Conservation (phyloP, 2,329 filamentous ascomycete species). For the Nigrospora oryzae region DNA sequence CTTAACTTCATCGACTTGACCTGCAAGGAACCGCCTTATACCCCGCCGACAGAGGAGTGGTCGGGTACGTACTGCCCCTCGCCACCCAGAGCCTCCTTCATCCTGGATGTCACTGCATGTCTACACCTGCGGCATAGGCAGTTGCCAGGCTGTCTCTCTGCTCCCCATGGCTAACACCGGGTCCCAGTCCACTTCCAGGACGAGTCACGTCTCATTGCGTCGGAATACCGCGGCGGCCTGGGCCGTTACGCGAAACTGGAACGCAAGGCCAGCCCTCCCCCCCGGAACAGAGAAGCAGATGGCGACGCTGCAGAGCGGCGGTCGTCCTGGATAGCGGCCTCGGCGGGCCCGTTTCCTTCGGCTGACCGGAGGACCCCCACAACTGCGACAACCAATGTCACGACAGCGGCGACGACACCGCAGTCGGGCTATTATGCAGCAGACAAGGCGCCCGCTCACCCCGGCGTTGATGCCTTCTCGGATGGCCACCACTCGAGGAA, state of each 20-base stretch:
- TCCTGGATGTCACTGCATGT: no score
- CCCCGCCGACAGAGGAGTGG: slow-evolving; percentile 57
- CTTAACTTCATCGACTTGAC: slow-evolving; percentile 88
- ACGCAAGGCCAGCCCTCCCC: slow-evolving; percentile 22
- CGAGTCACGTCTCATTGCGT: slow-evolving; percentile 83
- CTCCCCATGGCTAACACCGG: no score
- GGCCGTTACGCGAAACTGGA: slow-evolving; percentile 59
- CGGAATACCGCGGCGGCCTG: slow-evolving; percentile 76
- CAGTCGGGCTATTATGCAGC: slow-evolving; percentile 15
- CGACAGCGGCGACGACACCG: slow-evolving; percentile 7
- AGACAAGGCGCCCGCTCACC: slow-evolving; percentile 12
- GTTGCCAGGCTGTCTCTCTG: no score
- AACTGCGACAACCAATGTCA: slow-evolving; percentile 3
- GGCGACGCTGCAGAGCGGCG: no score
- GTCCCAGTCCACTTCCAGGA: slow-evolving; percentile 67
- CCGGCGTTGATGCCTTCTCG: slow-evolving; percentile 7
- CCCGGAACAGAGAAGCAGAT: slow-evolving; percentile 6
- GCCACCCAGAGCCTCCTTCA: background rate
- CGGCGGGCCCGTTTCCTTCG: no score
- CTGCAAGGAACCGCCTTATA: slow-evolving; percentile 57
- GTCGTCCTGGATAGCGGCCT: no score
- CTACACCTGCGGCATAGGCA: no score
- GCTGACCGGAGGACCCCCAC: slow-evolving; percentile 12
- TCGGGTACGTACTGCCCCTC: slow-evolving; percentile 32
- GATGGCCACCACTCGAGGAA: slow-evolving; percentile 18